A percentile compares a stretch with the other conserved stretches of the same genome.
Evolutionary conservation across 805 yeast species (phyloP).

Genomic region (Kazachstania bromeliacearum): DNA sequence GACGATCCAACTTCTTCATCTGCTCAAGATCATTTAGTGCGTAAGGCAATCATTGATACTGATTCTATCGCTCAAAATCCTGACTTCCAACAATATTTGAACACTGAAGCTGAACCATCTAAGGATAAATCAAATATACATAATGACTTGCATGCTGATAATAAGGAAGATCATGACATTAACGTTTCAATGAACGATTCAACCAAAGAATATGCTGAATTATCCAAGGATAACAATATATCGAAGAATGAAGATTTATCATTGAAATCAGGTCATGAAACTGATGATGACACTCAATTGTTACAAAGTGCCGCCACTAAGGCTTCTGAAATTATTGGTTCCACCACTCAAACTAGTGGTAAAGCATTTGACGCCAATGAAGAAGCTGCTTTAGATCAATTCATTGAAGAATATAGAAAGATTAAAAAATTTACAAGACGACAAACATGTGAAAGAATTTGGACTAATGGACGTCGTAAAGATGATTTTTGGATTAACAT

Average conservation of each 20-base stretch:
- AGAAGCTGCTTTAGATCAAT: slow-evolving; percentile 68
- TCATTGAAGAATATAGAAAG: slow-evolving; percentile 58
- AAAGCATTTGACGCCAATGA: slow-evolving; percentile 32
- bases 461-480: slow-evolving; percentile 78
- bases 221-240: not conserved
- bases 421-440: slow-evolving; percentile 53
- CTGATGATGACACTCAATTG: slow-evolving; percentile 32
- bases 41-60: slow-evolving; percentile 63
- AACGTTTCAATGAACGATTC: not conserved
- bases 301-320: slow-evolving; percentile 36
- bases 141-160: too few relatives aligned
- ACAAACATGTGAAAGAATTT: slow-evolving; percentile 72
- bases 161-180: not conserved
- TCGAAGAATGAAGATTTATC: slow-evolving; percentile 7
- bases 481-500: slow-evolving; percentile 86
- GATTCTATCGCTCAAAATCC: slow-evolving; percentile 46
- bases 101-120: slow-evolving; percentile 22
- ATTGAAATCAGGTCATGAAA: slow-evolving; percentile 10
- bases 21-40: slow-evolving; percentile 57
- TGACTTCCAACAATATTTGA: slow-evolving; percentile 30
- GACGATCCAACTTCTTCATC: slow-evolving; percentile 33
- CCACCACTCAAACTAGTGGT: slow-evolving; percentile 27
- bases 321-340: slow-evolving; percentile 30
- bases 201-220: not conserved
- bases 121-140: not conserved